Evolutionary conservation across 1,284 basidiomycete genomes (phyloP), one percentile per base, ranked within the genome.

Genomic region (Moesziomyces sp.): DNA sequence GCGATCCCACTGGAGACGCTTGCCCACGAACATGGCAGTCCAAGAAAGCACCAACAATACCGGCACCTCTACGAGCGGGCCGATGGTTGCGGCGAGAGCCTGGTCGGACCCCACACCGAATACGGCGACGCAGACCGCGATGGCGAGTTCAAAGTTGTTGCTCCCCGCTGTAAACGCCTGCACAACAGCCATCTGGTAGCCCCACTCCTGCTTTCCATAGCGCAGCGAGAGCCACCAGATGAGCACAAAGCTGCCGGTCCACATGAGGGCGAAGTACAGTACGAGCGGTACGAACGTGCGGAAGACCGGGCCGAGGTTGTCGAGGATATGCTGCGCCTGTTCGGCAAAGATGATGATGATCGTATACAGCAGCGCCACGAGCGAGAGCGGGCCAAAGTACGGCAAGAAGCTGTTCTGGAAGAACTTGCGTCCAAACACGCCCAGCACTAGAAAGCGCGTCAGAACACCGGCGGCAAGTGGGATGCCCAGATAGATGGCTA

Each of bases 341-440:
- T 89, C 90, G 5, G 91, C 91, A 81, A 93, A 92, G 82, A 92
- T 87, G 60, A 92, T 88, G 71, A 92, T 85, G 80, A 93, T 90
- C 19, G 91, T 91, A 84, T 91, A 86, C 10, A 85, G 77, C 13
- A 80, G 73, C 0, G 70, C 78, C 33, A 93, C 65, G 16, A 93
- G 87, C 0, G 91, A 89, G 7, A 93, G 79, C 0, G 91, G 91
- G 0, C 88, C 88, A 81, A 94, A 92, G 55, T 85, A 78, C 0
- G 89, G 90, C 14, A 93, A 85, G 86, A 94, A 93, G 2, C 84
- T 85, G 8, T 83, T 85, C 28, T 89, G 83, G 68, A 83, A 83
- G 21, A 91, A 90, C 8, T 77, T 62, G 43, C 86, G 86, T 18
- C 88, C 86, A 16, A 90, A 67, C 11, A 85, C 68, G 4, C 63